Evolutionary conservation across 192 early-diverging fungal species (phyloP), one percentile per base, ranked within the genome.

Genomic region (Coemansia sp.): DNA sequence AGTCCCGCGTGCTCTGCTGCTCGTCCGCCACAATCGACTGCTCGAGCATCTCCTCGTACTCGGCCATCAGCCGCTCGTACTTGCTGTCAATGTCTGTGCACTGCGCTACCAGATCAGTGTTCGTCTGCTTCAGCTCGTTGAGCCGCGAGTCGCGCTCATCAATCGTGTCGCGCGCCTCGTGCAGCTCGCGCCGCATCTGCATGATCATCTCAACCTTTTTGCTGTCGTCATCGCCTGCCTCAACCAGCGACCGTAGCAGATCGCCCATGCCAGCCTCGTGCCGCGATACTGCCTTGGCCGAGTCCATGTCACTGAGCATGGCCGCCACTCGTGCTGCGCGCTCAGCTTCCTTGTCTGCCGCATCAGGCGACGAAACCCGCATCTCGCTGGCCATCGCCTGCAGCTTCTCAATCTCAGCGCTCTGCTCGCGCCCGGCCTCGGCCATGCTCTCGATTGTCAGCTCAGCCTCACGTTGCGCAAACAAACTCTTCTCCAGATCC

Each of bases 371-470:
- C 2, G 71, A 57, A 39, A 82, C 75, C 17, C 76, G 63, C 56
- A 88, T 69, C 61, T 88, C 84, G 54, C 70, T 64, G 27, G 91
- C 52, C 22, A 82, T 70, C 58, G 89, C 87, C 84, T 90, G 93
- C 47, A 88, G 81, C 47, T 84, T 82, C 4, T 94, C 90, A 14
- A 97, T 69, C 66, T 94, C 90, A 32, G 73, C 77, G 29, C 75
- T 70, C 29, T 94, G 75, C 60, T 97, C 95, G 23, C 67, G 61
- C 66, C 96, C 94, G 27, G 84, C 88, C 72, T 98, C 95, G 39
- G 89, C 90, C 48, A 96, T 75, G 73, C 86, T 88, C 37, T 99
- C 96, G 6, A 96, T 82, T n/a, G 85, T 92, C 59, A 99, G 94
- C 56, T 85, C 75, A 21, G 85, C 86, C 69, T 99, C 97, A 77